Evolutionary conservation across 148 eudicot genomes (phyloP), one percentile per base, ranked within the genome.

Genomic region (Rhododendron vialii): DNA sequence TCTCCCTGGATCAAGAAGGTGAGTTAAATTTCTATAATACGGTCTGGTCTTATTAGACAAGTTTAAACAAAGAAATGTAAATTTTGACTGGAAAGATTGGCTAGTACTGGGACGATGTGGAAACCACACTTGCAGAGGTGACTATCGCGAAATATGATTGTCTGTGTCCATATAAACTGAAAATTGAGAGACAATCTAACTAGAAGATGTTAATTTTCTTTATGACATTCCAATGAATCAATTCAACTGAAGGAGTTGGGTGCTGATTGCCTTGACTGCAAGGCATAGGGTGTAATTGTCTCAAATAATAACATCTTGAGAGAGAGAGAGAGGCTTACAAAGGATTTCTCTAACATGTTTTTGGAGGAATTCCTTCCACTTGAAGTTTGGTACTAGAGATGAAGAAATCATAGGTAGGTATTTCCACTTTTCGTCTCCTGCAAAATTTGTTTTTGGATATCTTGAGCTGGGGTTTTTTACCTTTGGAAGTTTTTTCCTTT

Each of bases 1-100:
- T 93, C 87, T 89, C 98, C 83, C 90, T 94, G 53, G 93, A 94
- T 84, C 91, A 89, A 85, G 94, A 93, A 88, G 98, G 98, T 93
- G 85, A 82, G 85, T 76, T 88, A 33, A 36, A 50, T 78, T 18
- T 17, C 20, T 79, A 67, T 83, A 9, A 30, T 7, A 38, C 17
- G 2, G n/a, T 86, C 80, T 61, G 79, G 43, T 48, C 43, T 36
- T 83, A 53, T 83, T 45, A 28, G 63, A 53, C 63, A 9, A 71
- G 36, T 41, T 22, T 22, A 71, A 36, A 80, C 69, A 26, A 33
- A 50, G 13, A 63, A 47, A 53, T 13, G 18, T 36, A 36, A 82
- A 35, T 61, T 26, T 24, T 61, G 45, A 55, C 15, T 81, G 9
- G 61, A 80, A 55, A 81, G 6, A 81, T 57, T 33, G 45, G 47